Evolutionary conservation across 2,329 filamentous ascomycete species (phyloP).

Genomic region (Thelonectria blattea): DNA sequence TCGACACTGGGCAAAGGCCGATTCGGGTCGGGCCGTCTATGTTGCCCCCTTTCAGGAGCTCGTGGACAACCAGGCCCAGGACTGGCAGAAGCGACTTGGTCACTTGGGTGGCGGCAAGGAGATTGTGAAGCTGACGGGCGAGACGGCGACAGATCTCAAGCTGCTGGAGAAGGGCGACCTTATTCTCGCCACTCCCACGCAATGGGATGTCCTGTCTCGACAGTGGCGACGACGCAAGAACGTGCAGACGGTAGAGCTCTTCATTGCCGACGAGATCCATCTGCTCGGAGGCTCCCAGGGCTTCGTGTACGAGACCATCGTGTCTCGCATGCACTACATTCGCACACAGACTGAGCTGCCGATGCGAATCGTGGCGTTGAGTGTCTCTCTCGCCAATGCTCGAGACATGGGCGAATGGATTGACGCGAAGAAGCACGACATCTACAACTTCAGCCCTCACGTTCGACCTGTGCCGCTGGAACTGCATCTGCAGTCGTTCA

Average conservation of each 20-base stretch:
- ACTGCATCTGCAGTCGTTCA: constrained; percentile 93
- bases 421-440: constrained; percentile 95
- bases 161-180: constrained; percentile 86
- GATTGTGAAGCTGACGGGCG: constrained; percentile 91
- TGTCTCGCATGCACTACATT: constrained; percentile 98
- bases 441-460: constrained; percentile 97
- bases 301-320: constrained; percentile 92
- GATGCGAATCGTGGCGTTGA: constrained; percentile 86
- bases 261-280: constrained; percentile 95
- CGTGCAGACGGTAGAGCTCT: constrained; percentile 85
- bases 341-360: constrained; percentile 84
- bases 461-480: constrained; percentile 88
- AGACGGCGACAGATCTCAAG: constrained; percentile 89
- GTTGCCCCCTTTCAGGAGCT: constrained; percentile 94
- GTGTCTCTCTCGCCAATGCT: constrained; percentile 91
- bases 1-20: constrained; percentile 74
- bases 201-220: constrained; percentile 95
- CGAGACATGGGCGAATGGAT: constrained; percentile 97
- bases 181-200: constrained; percentile 87
- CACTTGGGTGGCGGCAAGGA: constrained; percentile 81
- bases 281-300: constrained; percentile 86
- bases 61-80: constrained; percentile 78
- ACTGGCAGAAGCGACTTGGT: constrained; percentile 83
- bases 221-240: constrained; percentile 98
- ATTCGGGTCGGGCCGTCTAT: constrained; percentile 80